Evolutionary conservation across 805 yeast species (phyloP), one percentile per base, ranked within the genome.

Genomic region (Cyberlindnera petersonii): DNA sequence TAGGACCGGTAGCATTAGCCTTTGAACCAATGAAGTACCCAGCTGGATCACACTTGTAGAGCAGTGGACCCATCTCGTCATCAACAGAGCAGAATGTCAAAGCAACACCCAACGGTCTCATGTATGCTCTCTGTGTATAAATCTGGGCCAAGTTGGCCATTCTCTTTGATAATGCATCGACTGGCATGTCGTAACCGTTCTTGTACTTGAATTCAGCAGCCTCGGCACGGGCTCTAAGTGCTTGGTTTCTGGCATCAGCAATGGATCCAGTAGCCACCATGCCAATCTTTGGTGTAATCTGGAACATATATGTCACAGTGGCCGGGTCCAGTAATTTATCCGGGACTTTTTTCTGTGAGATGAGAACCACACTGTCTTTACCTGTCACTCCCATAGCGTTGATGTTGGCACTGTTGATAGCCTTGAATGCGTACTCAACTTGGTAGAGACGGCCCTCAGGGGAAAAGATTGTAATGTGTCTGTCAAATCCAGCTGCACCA

Each of bases 391-490:
- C 98, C 40, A 93, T 59, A 20, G 94, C 84, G 31, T 96, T 93
- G 58, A 93, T 78, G 61, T 86, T 91, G 43, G 96, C 79, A 32
- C 94, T 79, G 58, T 88, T 93, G 61, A 93, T 88, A 5, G 98
- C 98, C 63, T 93, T 89, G 71, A 89, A 89, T 6, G 98, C 98
- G 60, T 93, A 93, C 64, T 93, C 98, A 26, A 91, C 98, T 68
- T 93, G 98, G 67, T 84, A 93, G 46, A 93, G 73, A 65, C 98
- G 81, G 32, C 98, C 98, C 62, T 93, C 98, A 16, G 98, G 98
- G 27, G 98, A 91, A 69, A 93, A 93, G 55, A 93, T 89, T 21
- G 98, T 93, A 63, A 93, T 93, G 64, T 93, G 98, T 72, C 98
- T 85, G 69, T 93, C 98, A 63, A 89, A 93, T 39, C 98, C 98